phyloP scores from a whole-genome alignment of 2,329 filamentous ascomycete species.

The Penicillium sp. region DNA sequence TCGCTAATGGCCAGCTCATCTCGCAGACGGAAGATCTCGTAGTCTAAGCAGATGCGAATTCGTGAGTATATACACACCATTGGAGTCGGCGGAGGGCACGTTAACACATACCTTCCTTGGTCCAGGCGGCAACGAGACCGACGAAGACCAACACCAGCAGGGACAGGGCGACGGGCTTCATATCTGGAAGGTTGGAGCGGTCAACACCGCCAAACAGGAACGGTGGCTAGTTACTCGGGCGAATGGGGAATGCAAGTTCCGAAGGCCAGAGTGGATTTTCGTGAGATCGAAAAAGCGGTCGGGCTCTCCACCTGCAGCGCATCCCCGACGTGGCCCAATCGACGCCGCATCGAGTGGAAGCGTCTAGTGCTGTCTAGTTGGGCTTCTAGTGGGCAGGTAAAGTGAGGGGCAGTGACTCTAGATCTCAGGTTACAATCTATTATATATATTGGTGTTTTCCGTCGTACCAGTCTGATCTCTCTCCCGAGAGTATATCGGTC shows the following conservation, averaged over 20 bases:
- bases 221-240: not conserved
- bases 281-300: slow-evolving; percentile 14
- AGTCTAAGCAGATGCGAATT: slow-evolving; percentile 61
- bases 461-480: too few relatives aligned
- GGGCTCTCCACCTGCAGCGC: slow-evolving; percentile 7
- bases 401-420: not conserved
- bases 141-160: slow-evolving; percentile 67
- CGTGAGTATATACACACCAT: not conserved
- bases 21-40: slow-evolving; percentile 93
- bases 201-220: slow-evolving; percentile 19
- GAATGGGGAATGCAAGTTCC: slow-evolving; percentile 10
- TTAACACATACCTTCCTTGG: slow-evolving; percentile 71
- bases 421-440: too few relatives aligned
- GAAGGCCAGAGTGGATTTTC: not conserved
- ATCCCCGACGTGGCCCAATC: slow-evolving; percentile 23
- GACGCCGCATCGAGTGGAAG: too few relatives aligned
- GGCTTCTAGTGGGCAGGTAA: not conserved
- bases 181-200: slow-evolving; percentile 46
- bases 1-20: slow-evolving; percentile 78
- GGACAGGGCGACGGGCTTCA: slow-evolving; percentile 67
- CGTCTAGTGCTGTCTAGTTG: too few relatives aligned
- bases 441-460: too few relatives aligned
- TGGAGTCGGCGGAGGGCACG: not conserved
- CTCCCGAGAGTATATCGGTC: too few relatives aligned
- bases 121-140: slow-evolving; percentile 71